phyloP scores from a whole-genome alignment of 2,329 filamentous ascomycete species.

The Byssothecium circinans region DNA sequence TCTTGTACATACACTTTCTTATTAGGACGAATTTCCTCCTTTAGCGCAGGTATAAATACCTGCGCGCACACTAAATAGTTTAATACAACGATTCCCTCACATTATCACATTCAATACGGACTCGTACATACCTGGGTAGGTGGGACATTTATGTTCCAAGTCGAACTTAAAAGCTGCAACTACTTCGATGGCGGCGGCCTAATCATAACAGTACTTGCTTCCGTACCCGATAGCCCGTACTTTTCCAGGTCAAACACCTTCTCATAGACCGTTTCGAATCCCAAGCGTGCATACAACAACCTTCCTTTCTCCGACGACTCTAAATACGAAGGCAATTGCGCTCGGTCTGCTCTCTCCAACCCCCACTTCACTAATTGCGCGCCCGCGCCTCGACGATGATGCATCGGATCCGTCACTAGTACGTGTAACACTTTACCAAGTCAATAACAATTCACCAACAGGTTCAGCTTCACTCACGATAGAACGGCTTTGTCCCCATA shows the following conservation, averaged over 20 bases:
- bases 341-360: constrained; percentile 43
- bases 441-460: background rate
- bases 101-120: too few relatives aligned
- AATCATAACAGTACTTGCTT: constrained; percentile 33
- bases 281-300: constrained; percentile 43
- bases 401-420: constrained; percentile 40
- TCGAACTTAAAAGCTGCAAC: background rate
- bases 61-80: too few relatives aligned
- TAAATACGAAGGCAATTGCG: constrained; percentile 45
- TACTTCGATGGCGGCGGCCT: constrained; percentile 18
- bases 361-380: constrained; percentile 46
- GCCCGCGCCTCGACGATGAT: constrained; percentile 48
- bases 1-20: too few relatives aligned
- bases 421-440: constrained; percentile 31
- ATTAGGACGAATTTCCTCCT: too few relatives aligned
- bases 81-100: too few relatives aligned
- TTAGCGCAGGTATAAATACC: too few relatives aligned
- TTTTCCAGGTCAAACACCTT: constrained; percentile 28
- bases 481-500: constrained; percentile 42
- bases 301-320: constrained; percentile 46
- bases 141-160: too few relatives aligned
- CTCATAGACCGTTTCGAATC: constrained; percentile 27
- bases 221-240: constrained; percentile 32
- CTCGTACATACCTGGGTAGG: too few relatives aligned
- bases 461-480: constrained; percentile 20